Evolutionary conservation across 2,329 filamentous ascomycete species (phyloP), one percentile per base, ranked within the genome.

Genomic region (Botrytis galanthina): DNA sequence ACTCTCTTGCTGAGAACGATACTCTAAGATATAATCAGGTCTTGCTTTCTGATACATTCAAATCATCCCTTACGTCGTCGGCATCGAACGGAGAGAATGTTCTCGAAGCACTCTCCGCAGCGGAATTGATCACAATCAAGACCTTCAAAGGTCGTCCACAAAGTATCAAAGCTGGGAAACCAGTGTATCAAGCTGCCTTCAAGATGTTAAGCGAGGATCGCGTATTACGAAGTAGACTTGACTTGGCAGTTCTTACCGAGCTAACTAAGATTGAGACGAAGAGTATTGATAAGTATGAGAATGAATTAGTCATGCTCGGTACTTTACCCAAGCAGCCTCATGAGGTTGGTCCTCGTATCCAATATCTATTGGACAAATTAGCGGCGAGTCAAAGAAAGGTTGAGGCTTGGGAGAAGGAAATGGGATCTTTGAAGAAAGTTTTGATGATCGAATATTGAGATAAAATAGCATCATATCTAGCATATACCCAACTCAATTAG

Each of bases 141-240:
- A 89, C 89, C 6, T 84, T 87, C 68, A 91, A 92, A 63, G 95
- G 96, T 0, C 90, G 94, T 0, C 95, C 96, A 0, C 89, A 91
- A 73, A 86, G 86, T 46, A 92, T 98, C 81, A 90, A 87, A 71
- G 92, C 94, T 0, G 94, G 94, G 35, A 94, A 93, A 80, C 95
- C 95, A 0, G 92, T 98, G 39, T 97, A 95, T 82, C 89, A 91
- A 73, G 90, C 95, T 1, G 95, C 95, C 0, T 98, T 98, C 83
- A 86, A 87, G 74, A 85, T 88, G 54, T 84, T 98, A 54, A 87
- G 90, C 0, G 84, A 88, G 63, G 95, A 98, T 80, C 85, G 86
- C 10, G 93, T 94, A 0, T 85, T 98, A 60, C 86, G 87, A 60
- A 91, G 92, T 51, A 89, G 91, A 76, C 88, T 98, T 81, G 91